These are phyloP conservation scores for Phialocephala subalpina DNA, from an alignment of 2,329 filamentous ascomycete genomes.

Conservation along the genomic window DNA sequence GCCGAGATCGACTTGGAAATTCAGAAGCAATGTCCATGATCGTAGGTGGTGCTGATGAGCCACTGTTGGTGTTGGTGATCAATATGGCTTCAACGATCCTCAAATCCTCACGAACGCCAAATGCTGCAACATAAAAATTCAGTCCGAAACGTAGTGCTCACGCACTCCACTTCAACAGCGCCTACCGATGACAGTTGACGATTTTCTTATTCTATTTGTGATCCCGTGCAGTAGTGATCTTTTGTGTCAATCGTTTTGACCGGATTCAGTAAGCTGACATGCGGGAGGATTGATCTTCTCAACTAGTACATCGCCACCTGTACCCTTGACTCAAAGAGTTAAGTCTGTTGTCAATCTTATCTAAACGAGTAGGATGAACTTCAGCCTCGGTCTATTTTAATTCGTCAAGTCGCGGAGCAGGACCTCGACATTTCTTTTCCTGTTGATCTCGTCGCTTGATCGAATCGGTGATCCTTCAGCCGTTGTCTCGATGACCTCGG, in stretches of 20 bases:
- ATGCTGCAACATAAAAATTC: not conserved
- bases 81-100: too few species aligned
- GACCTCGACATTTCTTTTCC: not conserved
- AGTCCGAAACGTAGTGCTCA: slow-evolving; percentile 2
- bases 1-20: too few species aligned
- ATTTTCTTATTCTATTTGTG: not conserved
- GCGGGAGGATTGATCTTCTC: not conserved
- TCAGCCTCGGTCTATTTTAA: not conserved
- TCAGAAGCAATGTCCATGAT: not conserved
- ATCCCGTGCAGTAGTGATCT: not conserved
- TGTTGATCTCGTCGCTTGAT: not conserved
- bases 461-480: not conserved
- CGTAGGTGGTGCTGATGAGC: not conserved
- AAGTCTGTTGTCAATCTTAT: not conserved
- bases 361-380: not conserved
- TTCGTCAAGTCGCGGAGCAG: not conserved
- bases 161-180: not conserved
- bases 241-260: not conserved
- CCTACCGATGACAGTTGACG: not conserved
- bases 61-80: too few species aligned
- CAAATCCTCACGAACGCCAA: not conserved
- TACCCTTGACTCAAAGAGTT: not conserved
- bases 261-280: not conserved
- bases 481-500: not conserved
- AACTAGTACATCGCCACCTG: not conserved